Percentiles rank a stretch among this genome's conserved stretches.
Evolutionary conservation across 192 early-diverging fungal species (phyloP).

Genomic region (Coemansia pectinata): DNA sequence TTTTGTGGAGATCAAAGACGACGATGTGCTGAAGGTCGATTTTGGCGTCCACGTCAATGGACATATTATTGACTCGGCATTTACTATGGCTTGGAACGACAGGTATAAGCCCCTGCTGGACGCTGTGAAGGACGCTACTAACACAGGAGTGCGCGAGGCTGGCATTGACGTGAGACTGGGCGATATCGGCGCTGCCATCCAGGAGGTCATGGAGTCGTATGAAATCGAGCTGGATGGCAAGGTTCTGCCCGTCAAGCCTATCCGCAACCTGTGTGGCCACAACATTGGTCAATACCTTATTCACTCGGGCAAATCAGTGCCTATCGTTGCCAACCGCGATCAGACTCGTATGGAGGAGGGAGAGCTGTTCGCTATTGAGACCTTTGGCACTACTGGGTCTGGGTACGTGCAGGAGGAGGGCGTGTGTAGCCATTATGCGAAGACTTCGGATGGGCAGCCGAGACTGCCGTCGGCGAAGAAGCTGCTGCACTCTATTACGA

Average conservation of each 20-base stretch:
- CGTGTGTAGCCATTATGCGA: conserved; percentile 91
- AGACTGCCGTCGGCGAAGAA: conserved; percentile 41
- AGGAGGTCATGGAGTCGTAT: conserved; percentile 99
- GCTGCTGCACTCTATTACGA: conserved; percentile 61
- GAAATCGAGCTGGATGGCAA: conserved; percentile 95
- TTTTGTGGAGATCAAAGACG: conserved; percentile 80
- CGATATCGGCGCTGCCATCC: conserved; percentile 94
- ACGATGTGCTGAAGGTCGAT: conserved; percentile 96
- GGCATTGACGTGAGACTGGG: conserved; percentile 95
- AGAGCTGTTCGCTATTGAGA: conserved; percentile 93
- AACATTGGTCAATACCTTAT: conserved; percentile 90
- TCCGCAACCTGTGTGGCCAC: conserved; percentile 96
- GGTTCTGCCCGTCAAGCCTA: conserved; percentile 84
- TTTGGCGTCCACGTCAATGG: conserved; percentile 94
- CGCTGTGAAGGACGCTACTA: conserved; percentile 94
- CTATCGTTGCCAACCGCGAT: conserved; percentile 88
- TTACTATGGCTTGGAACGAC: conserved; percentile 91
- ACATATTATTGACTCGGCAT: conserved; percentile 93
- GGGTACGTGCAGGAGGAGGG: conserved; percentile 88
- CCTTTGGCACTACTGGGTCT: conserved; percentile 93
- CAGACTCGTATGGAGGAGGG: conserved; percentile 96
- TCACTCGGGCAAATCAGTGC: conserved; percentile 93
- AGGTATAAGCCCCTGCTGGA: conserved; percentile 81
- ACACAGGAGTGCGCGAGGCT: conserved; percentile 91
- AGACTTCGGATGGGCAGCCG: conserved; percentile 52